phyloP scores from a whole-genome alignment of 225 moss, liverwort and hornwort species.

The Climacium dendroides region DNA sequence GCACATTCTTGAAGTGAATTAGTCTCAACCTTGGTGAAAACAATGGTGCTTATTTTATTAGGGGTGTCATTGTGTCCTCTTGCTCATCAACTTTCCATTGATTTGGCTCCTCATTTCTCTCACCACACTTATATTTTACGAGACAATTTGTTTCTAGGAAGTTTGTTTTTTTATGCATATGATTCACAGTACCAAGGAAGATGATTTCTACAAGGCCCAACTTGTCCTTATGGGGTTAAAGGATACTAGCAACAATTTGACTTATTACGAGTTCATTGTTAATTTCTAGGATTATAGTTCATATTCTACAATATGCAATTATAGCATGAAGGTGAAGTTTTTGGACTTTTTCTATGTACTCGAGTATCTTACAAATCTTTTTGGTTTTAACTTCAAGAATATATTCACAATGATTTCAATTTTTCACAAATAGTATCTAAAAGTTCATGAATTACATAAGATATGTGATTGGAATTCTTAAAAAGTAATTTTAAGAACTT shows the following conservation, averaged over 20 bases:
- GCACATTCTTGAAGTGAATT: too few relatives aligned
- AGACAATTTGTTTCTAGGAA: too few relatives aligned
- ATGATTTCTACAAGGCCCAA: too few relatives aligned
- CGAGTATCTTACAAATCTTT: neutral
- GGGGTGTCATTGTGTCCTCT: too few relatives aligned
- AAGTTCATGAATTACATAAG: neutral
- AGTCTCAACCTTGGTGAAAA: too few relatives aligned
- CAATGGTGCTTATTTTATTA: too few relatives aligned
- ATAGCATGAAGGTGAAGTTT: neutral
- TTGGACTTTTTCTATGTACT: neutral
- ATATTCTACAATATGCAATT: neutral
- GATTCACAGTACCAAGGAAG: too few relatives aligned
- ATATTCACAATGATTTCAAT: neutral
- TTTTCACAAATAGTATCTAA: neutral
- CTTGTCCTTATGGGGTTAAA: rapidly evolving
- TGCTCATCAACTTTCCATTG: too few relatives aligned
- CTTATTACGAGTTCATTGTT: neutral
- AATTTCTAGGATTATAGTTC: neutral
- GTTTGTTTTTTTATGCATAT: too few relatives aligned
- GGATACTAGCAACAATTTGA: rapidly evolving
- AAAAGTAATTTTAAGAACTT: neutral
- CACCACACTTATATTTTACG: too few relatives aligned
- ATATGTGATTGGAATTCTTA: neutral
- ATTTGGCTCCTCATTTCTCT: too few relatives aligned
- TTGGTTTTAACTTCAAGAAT: neutral